A percentile compares a stretch with the other conserved stretches of the same genome.
These are phyloP conservation scores for Colletotrichum plurivorum DNA, from an alignment of 2,329 filamentous ascomycete genomes.

Conservation along the genomic window DNA sequence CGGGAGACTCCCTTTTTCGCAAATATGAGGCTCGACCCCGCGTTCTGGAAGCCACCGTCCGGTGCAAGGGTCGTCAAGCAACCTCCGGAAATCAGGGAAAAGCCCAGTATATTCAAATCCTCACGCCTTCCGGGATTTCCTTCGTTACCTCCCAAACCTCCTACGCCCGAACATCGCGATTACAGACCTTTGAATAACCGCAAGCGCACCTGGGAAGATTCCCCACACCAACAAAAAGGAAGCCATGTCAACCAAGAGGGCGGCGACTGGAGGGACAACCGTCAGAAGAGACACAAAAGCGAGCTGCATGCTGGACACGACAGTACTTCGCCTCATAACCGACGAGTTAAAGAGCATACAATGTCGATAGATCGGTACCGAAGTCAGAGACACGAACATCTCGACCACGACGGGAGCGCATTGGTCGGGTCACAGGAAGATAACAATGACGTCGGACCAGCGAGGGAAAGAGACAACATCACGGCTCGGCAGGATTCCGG, in stretches of 20 bases:
- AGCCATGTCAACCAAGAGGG: not conserved
- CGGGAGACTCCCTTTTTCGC: constrained; percentile 58
- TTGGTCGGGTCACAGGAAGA: not conserved
- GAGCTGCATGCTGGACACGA: constrained; percentile 13
- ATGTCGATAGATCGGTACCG: constrained; percentile 25
- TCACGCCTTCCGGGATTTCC: constrained; percentile 32
- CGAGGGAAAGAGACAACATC: constrained; percentile 8
- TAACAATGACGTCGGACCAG: constrained; percentile 3
- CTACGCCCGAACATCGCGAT: constrained; percentile 29
- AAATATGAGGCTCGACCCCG: constrained; percentile 58
- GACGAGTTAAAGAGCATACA: constrained; percentile 17
- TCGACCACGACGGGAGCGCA: constrained; percentile 7
- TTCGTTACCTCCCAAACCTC: constrained; percentile 34
- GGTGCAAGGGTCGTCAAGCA: not conserved
- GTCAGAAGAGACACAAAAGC: constrained; percentile 30
- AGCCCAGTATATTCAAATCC: constrained; percentile 27
- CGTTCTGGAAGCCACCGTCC: constrained; percentile 50
- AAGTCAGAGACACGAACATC: constrained; percentile 14
- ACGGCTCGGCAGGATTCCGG: constrained; percentile 12
- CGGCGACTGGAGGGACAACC: constrained; percentile 7
- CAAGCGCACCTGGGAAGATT: constrained; percentile 36
- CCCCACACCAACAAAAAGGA: constrained; percentile 7
- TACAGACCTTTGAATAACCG: constrained; percentile 19
- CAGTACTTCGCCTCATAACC: constrained; percentile 12
- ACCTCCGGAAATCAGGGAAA: constrained; percentile 24